A percentile compares a stretch with the other conserved stretches of the same genome.
These are phyloP conservation scores for Poronia punctata DNA, from an alignment of 495 filamentous ascomycete species.

Conservation along the genomic window DNA sequence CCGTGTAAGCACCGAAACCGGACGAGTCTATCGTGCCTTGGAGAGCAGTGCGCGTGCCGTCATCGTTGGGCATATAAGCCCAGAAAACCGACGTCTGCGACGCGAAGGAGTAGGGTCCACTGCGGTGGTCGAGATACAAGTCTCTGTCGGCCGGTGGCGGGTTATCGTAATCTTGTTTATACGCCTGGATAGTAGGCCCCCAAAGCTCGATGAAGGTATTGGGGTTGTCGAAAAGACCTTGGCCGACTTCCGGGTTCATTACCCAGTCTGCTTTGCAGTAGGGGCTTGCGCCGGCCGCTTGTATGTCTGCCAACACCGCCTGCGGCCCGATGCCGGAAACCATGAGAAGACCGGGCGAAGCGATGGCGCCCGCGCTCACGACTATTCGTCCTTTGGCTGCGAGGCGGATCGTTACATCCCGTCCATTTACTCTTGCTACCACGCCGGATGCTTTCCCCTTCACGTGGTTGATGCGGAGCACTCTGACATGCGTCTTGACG, in stretches of 20 bases:
- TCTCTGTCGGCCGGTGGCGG: constrained; percentile 24
- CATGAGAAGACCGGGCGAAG: constrained; percentile 51
- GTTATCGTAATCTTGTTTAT: constrained; percentile 28
- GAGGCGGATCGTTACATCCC: constrained; percentile 37
- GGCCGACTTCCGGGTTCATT: constrained; percentile 29
- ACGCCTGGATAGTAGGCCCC: constrained; percentile 26
- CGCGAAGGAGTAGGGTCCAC: constrained; percentile 33
- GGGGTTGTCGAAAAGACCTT: constrained; percentile 37
- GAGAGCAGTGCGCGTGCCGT: constrained; percentile 25
- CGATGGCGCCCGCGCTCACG: constrained; percentile 48
- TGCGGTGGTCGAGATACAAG: constrained; percentile 25
- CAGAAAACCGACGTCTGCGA: constrained; percentile 35
- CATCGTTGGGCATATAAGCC: constrained; percentile 25
- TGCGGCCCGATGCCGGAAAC: constrained; percentile 43
- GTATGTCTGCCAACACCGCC: constrained; percentile 18
- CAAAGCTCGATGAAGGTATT: constrained; percentile 39
- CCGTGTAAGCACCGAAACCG: constrained; percentile 22
- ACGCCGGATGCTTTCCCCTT: constrained; percentile 44
- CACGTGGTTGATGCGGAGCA: constrained; percentile 42
- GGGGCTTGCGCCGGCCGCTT: constrained; percentile 15
- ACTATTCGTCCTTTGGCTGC: constrained; percentile 46
- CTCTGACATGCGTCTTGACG: constrained; percentile 42
- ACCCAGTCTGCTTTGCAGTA: constrained; percentile 25
- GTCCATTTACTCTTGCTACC: constrained; percentile 24
- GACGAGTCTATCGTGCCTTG: constrained; percentile 37